A percentile compares a stretch with the other conserved stretches of the same genome.
phyloP scores from a whole-genome alignment of 148 eudicot species.

The Rhododendron vialii region DNA sequence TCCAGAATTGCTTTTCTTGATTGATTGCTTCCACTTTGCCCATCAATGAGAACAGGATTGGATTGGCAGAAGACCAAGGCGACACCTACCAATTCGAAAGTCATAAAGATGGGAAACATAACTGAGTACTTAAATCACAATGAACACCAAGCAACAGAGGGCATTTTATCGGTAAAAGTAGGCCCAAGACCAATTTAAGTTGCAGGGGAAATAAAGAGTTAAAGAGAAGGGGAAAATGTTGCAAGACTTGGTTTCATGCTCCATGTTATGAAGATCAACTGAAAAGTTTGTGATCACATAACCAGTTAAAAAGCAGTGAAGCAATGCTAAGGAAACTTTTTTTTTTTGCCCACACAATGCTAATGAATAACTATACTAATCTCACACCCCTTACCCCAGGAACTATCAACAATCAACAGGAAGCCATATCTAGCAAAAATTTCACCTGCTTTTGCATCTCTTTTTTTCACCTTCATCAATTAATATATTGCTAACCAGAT shows the following conservation, averaged over 20 bases:
- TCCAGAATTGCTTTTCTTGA: slow-evolving; percentile 46
- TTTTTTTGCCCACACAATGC: too few species aligned
- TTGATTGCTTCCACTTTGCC: slow-evolving; percentile 50
- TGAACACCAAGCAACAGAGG: neutral
- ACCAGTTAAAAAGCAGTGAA: neutral
- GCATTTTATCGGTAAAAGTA: neutral
- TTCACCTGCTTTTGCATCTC: neutral
- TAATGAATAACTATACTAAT: neutral
- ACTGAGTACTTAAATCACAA: neutral
- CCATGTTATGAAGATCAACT: too few species aligned
- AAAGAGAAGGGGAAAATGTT: too few species aligned
- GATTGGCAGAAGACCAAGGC: slow-evolving; percentile 78
- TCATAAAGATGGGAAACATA: neutral
- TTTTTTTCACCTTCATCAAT: too few species aligned
- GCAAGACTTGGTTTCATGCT: too few species aligned
- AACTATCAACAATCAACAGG: neutral
- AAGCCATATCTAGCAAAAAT: neutral
- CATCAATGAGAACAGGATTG: slow-evolving; percentile 90
- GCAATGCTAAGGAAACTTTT: neutral
- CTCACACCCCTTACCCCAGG: neutral
- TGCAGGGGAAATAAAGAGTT: too few species aligned
- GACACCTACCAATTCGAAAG: slow-evolving; percentile 44
- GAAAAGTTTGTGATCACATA: too few species aligned
- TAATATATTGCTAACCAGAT: too few species aligned
- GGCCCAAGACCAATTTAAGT: too few species aligned